Base-by-base conservation (phyloP, 192 early-diverging fungal species). In the Linnemannia schmuckeri region DNA sequence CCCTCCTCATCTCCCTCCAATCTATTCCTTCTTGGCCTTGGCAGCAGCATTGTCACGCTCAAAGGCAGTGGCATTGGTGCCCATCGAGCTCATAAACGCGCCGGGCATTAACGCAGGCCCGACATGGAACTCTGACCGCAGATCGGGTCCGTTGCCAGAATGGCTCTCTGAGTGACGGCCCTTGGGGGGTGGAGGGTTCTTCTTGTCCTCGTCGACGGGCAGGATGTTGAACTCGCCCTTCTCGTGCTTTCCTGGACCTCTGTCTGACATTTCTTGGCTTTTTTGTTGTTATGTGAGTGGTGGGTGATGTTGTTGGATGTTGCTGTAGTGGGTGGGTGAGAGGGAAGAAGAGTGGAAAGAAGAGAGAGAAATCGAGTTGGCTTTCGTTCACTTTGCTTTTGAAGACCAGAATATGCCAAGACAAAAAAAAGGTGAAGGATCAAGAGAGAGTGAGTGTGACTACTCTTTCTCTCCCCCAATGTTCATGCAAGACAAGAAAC, bases 191-290 rank as follows among this genome's bases (percentile, higher is more conserved):
- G 84, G 84, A 24, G 71, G 57, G 72, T 87, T 74, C 75, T 87
- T 87, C 42, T 81, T 87, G 72, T 81, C 79, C 35, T 87, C 84
- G 63, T 87, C 84, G 17, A 87, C 38, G 44, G 84, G 84, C n/a
- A 87, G 52, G 72, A 87, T 87, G 49, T 87, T 41, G 75, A 87
- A 87, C 75, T 87, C 84, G 55, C 75, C 79, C 55, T 80, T 71
- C 70, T 85, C 69, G 55, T 80, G 83, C 27, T 77, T 63, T 69
- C 78, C 83, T 68, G 71, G 75, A 10, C 72, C 72, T 38, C 38
- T 54, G 55, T 52, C 61, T 54, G 63, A 46, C 30, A 70, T 37
- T 37, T 41, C 7, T 10, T 37, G 41, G 22, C 52, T 75, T 27
- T 8, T 55, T 6, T 68, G 75, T 42, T n/a, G 38, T 27, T 72